These are phyloP conservation scores for Fusarium praegraminearum DNA, from an alignment of 2,329 filamentous ascomycete species.

Conservation along the genomic window DNA sequence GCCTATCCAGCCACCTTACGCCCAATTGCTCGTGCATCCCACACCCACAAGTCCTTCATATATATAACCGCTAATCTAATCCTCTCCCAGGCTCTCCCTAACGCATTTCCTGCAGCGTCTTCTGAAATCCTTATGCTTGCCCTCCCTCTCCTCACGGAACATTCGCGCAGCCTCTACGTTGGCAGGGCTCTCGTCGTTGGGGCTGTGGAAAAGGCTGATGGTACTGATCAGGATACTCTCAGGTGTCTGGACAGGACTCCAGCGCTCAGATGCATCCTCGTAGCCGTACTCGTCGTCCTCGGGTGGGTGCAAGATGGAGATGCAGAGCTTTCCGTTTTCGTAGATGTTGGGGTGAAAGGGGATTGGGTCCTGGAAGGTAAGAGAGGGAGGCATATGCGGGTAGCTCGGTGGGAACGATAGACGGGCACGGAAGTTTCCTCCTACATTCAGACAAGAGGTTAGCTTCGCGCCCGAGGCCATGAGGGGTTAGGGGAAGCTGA, in stretches of 20 bases:
- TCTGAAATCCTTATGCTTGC: slow-evolving; percentile 77
- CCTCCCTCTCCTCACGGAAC: slow-evolving; percentile 81
- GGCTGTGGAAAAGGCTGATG: slow-evolving; percentile 90
- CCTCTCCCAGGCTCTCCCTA: slow-evolving; percentile 82
- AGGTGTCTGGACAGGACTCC: slow-evolving; percentile 93
- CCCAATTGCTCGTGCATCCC: slow-evolving; percentile 18
- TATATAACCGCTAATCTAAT: slow-evolving; percentile 53
- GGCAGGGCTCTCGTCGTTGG: slow-evolving; percentile 95
- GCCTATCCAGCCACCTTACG: slow-evolving; percentile 23
- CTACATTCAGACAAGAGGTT: slow-evolving; percentile 58
- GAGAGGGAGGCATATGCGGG: slow-evolving; percentile 86
- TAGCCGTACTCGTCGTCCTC: slow-evolving; percentile 96
- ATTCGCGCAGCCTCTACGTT: slow-evolving; percentile 93
- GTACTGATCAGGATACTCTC: slow-evolving; percentile 94
- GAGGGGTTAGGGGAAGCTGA: background rate
- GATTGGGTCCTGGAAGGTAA: slow-evolving; percentile 86
- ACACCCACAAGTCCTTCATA: background rate
- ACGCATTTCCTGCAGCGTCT: slow-evolving; percentile 82
- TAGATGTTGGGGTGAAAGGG: slow-evolving; percentile 97
- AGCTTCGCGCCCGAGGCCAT: slow-evolving; percentile 20
- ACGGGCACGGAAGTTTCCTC: slow-evolving; percentile 90
- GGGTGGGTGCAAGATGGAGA: slow-evolving; percentile 95
- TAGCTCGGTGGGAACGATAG: slow-evolving; percentile 88
- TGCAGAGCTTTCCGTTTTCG: slow-evolving; percentile 87
- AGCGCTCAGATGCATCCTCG: slow-evolving; percentile 88